Base-by-base conservation (phyloP, 805 yeast species). In the Wickerhamomyces subpelliculosus region DNA sequence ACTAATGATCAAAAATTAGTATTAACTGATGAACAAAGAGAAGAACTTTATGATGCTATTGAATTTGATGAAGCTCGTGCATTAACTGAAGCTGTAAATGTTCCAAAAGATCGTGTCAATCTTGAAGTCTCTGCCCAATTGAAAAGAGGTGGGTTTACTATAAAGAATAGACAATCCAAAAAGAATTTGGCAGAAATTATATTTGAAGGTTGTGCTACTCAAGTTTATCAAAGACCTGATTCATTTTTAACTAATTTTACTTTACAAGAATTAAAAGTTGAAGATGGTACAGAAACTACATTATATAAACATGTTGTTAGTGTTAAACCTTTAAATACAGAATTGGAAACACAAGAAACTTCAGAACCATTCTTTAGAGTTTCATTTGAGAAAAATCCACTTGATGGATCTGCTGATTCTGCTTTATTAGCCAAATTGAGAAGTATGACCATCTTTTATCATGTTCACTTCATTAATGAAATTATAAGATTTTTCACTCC, bases 31-130 rank as follows among this genome's bases (percentile, higher is more conserved):
- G 95, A 88, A 47, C 96, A 93, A 53, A 72, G 85, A 45, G 72
- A 86, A 53, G 98, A 94, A 42, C 67, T 93, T 17, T 89, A 87
- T 53, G 95, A 86, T 43, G 95, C 97, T 0, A 89, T 93, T 46
- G 99, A 89, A 45, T 89, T 80, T 48, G 85, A 89, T 48, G 96
- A 89, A 44, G 60, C 68, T 17, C 67, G 72, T 35, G 65, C 65
- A 1, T 39, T 73, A 1, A 51, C 68, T 1, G 77, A 76, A 22
- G 64, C 80, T 2, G 61, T 78, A 7, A 80, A 83, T 41, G 52
- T 84, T 2, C 95, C 96, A 0, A 73, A 77, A 37, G 94, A 87
- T 41, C 64, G 85, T 26, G 74, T 83, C 5, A 74, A 74, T n/a
- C 52, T 82, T 38, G 83, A 82, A 44, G 52, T 90, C 4, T 70